Evolutionary conservation across 768 basidiomycete genomes (phyloP).

Genomic region (Hypholoma fasciculare): DNA sequence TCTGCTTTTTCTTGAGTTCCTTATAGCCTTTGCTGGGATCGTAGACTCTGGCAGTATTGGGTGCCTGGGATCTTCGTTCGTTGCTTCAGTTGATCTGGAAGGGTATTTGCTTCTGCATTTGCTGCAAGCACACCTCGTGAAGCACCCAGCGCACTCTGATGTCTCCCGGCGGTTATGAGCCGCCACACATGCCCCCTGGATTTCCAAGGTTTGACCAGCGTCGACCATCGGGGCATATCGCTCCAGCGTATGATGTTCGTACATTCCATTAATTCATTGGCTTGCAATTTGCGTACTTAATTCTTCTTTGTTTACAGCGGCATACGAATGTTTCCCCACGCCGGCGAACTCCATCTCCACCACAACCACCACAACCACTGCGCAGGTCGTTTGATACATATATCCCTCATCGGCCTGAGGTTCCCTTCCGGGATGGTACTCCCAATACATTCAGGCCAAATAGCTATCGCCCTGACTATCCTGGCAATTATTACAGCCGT

Average conservation of each 20-base stretch:
- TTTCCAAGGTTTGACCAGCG: conserved; percentile 32
- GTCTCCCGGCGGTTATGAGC: conserved; percentile 43
- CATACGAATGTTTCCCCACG: conserved; percentile 32
- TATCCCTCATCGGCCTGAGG: conserved; percentile 37
- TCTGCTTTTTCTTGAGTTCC: conserved; percentile 8
- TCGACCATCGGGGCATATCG: conserved; percentile 28
- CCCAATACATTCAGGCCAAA: conserved; percentile 35
- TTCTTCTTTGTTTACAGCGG: conserved; percentile 29
- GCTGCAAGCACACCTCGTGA: conserved; percentile 11
- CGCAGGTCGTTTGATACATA: conserved; percentile 56
- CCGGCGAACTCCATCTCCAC: conserved; percentile 51
- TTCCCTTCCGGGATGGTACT: conserved; percentile 39
- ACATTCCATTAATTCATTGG: neutral
- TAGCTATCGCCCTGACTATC: conserved; percentile 40
- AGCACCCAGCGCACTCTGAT: conserved; percentile 25
- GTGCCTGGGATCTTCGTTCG: neutral
- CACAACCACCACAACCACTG: conserved; percentile 38
- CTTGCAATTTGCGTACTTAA: conserved; percentile 8
- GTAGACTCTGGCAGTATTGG: conserved; percentile 5
- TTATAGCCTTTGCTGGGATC: no score
- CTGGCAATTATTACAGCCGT: conserved; percentile 36
- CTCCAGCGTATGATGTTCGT: conserved; percentile 42
- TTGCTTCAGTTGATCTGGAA: conserved; percentile 5
- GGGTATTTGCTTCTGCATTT: conserved; percentile 12
- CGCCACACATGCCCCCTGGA: conserved; percentile 29